Conservation (phyloP, 1,284 basidiomycete genomes). For the Peniophora sp. region DNA sequence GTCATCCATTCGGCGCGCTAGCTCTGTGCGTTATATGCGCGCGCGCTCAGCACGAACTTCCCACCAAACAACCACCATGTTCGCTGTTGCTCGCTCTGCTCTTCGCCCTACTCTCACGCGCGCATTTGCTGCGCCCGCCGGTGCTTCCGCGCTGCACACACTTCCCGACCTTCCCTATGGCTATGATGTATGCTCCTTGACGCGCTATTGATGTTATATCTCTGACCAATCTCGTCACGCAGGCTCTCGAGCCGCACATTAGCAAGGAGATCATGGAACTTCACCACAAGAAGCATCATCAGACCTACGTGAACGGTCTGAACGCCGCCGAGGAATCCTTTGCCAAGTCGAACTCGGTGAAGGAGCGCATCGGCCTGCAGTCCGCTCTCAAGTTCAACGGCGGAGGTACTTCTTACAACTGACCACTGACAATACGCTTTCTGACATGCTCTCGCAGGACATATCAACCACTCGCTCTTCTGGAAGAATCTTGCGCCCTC, state of each 20-base stretch:
- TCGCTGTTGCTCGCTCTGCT: conserved; percentile 34
- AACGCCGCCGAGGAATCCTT: conserved; percentile 74
- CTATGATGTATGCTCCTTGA: conserved; percentile 49
- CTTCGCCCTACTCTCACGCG: conserved; percentile 29
- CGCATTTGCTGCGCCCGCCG: conserved; percentile 1
- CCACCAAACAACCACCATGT: conserved; percentile 27
- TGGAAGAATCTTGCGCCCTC: conserved; percentile 83
- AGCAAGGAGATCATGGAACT: conserved; percentile 76
- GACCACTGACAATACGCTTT: conserved; percentile 1
- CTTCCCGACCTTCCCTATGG: conserved; percentile 38
- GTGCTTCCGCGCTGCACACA: conserved; percentile 5
- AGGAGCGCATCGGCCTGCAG: conserved; percentile 75
- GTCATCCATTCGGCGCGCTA: no score
- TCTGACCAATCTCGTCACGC: neutral
- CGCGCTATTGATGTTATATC: neutral
- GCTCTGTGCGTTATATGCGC: no score
- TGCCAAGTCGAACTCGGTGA: conserved; percentile 53
- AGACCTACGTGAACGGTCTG: conserved; percentile 69
- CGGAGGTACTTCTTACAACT: conserved; percentile 33
- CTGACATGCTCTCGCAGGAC: conserved; percentile 34
- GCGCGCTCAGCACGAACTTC: neutral
- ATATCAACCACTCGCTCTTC: conserved; percentile 91
- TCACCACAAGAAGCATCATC: conserved; percentile 86
- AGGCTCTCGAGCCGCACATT: conserved; percentile 81
- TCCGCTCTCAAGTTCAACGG: conserved; percentile 68